Evolutionary conservation across 257 asterid genomes (phyloP).

Genomic region (Salvia splendens): DNA sequence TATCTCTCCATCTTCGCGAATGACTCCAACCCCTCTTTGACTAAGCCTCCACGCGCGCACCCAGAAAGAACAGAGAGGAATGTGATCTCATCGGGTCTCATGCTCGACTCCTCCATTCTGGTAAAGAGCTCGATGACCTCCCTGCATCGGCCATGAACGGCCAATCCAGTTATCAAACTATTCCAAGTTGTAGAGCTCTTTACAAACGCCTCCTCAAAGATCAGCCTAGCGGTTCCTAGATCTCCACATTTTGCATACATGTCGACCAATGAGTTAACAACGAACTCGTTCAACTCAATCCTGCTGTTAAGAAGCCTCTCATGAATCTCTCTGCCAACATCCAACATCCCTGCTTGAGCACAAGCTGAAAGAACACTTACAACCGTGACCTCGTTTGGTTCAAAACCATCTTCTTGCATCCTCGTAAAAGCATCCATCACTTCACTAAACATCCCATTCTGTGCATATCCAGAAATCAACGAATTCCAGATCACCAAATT

Average conservation of each 20-base stretch:
- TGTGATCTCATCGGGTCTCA: constrained; percentile 58
- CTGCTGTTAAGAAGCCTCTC: constrained; percentile 46
- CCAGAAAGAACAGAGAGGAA: constrained; percentile 71
- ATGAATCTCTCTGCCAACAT: constrained; percentile 61
- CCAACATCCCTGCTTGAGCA: constrained; percentile 69
- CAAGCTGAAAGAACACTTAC: constrained; percentile 73
- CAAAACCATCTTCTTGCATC: constrained; percentile 62
- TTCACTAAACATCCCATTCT: constrained; percentile 60
- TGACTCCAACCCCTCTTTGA: constrained; percentile 62
- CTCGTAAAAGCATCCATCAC: constrained; percentile 52
- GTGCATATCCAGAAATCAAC: constrained; percentile 74
- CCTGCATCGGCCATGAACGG: constrained; percentile 58
- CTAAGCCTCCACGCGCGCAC: constrained; percentile 78
- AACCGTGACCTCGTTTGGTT: constrained; percentile 73
- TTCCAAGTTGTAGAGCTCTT: constrained; percentile 61
- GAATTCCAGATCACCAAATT: constrained; percentile 84
- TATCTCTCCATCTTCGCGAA: constrained; percentile 60
- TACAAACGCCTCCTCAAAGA: constrained; percentile 49
- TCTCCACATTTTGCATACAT: constrained; percentile 95
- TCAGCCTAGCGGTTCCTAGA: constrained; percentile 49
- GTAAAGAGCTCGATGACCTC: constrained; percentile 55
- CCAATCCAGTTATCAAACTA: constrained; percentile 61
- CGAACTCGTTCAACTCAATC: constrained; percentile 53
- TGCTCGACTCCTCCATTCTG: constrained; percentile 54
- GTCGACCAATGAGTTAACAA: constrained; percentile 73